These are phyloP conservation scores for Xylaria sp. DNA, from an alignment of 2,329 filamentous ascomycete species.

Conservation along the genomic window DNA sequence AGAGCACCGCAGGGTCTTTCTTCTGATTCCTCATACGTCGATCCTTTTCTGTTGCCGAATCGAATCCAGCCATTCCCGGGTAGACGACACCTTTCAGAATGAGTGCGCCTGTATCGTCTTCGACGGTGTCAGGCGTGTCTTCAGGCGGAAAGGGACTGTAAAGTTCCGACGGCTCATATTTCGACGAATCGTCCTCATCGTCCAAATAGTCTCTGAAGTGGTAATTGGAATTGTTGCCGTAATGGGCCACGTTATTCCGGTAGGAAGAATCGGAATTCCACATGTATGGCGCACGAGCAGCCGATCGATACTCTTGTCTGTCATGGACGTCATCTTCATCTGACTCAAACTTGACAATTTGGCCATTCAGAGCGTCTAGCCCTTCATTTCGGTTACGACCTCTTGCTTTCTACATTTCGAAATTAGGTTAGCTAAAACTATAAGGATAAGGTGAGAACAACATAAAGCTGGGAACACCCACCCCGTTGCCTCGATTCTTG, in stretches of 20 bases:
- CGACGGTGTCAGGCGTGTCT: constrained; percentile 45
- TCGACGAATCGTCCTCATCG: constrained; percentile 42
- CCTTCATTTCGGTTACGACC: constrained; percentile 3
- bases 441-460: background rate
- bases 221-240: background rate
- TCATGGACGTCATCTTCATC: constrained; percentile 36
- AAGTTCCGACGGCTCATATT: constrained; percentile 48
- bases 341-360: constrained; percentile 42
- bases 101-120: constrained; percentile 41
- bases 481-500: constrained; percentile 37
- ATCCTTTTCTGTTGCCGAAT: constrained; percentile 79
- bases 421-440: constrained; percentile 3
- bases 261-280: constrained; percentile 29
- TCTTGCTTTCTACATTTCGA: constrained; percentile 18
- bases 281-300: constrained; percentile 16
- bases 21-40: constrained; percentile 81
- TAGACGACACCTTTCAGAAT: constrained; percentile 76
- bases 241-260: constrained; percentile 15
- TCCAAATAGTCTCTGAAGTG: constrained; percentile 37
- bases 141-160: constrained; percentile 47
- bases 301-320: constrained; percentile 25
- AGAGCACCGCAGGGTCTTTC: constrained; percentile 77
- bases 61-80: constrained; percentile 84
- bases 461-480: constrained; percentile 33
- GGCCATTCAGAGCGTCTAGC: constrained; percentile 7